phyloP scores from a whole-genome alignment of 2,329 filamentous ascomycete genomes.

The Penicillium sp. region DNA sequence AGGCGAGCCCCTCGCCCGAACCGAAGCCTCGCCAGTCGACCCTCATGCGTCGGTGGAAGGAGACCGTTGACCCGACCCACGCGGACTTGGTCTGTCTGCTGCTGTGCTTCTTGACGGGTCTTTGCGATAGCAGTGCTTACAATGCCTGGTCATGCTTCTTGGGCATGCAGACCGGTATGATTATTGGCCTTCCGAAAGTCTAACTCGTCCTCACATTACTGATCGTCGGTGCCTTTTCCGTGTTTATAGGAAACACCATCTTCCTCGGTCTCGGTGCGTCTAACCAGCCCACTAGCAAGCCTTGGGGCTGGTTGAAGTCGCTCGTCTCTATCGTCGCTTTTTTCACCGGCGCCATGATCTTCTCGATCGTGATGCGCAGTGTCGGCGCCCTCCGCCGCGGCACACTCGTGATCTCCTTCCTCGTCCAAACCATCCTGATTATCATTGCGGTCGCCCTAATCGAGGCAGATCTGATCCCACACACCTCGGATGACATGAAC shows the following conservation, averaged over 20 bases:
- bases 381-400: conserved; percentile 39
- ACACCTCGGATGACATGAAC: conserved; percentile 23
- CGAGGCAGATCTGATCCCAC: conserved; percentile 43
- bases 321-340: conserved; percentile 48
- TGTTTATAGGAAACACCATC: conserved; percentile 47
- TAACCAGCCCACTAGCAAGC: conserved; percentile 41
- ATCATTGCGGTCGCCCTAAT: conserved; percentile 47
- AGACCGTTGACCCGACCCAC: conserved; percentile 35
- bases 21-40: conserved; percentile 10
- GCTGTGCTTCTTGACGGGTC: conserved; percentile 46
- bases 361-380: conserved; percentile 42
- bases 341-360: conserved; percentile 47
- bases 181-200: neutral
- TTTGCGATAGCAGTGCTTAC: conserved; percentile 52
- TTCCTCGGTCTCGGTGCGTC: conserved; percentile 52
- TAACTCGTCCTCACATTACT: neutral
- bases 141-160: conserved; percentile 54
- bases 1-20: conserved; percentile 20
- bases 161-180: conserved; percentile 53
- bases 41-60: conserved; percentile 33
- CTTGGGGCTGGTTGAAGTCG: conserved; percentile 51
- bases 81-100: conserved; percentile 46
- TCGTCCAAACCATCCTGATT: conserved; percentile 44
- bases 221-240: neutral
- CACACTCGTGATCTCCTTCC: conserved; percentile 48